Percentiles rank a stretch among this genome's conserved stretches.
Conservation (phyloP, 257 asterid species). For the Buddleja alternifolia region DNA sequence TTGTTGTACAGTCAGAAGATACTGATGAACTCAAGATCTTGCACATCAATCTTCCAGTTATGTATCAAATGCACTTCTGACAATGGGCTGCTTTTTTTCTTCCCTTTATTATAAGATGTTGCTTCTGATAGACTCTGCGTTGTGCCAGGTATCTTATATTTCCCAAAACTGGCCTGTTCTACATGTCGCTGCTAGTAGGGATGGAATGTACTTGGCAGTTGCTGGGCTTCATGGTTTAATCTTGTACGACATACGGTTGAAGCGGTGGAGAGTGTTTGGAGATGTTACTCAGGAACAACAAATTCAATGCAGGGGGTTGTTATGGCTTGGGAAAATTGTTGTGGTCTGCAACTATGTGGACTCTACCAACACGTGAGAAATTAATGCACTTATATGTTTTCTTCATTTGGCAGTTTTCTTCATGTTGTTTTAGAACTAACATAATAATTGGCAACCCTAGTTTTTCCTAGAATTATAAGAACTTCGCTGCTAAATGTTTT, state of each 20-base stretch:
- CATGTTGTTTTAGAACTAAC: conserved; percentile 26
- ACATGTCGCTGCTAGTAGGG: conserved; percentile 99
- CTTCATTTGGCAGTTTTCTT: conserved; percentile 21
- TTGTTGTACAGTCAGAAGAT: conserved; percentile 96
- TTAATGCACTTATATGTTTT: conserved; percentile 26
- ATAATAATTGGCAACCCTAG: conserved; percentile 1
- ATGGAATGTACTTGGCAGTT: conserved; percentile 97
- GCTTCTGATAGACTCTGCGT: conserved; percentile 43
- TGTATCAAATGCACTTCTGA: conserved; percentile 37
- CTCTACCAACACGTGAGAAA: conserved; percentile 77
- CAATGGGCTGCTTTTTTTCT: conserved; percentile 21
- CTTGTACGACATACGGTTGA: conserved; percentile 83
- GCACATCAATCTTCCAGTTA: conserved; percentile 98
- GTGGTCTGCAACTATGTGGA: conserved; percentile 94
- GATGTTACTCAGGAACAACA: conserved; percentile 97
- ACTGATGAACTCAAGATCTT: conserved; percentile 91
- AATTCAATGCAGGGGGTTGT: conserved; percentile 95
- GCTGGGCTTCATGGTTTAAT: conserved; percentile 97
- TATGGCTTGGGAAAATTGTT: conserved; percentile 97
- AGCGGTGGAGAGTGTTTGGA: conserved; percentile 98
- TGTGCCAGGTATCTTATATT: conserved; percentile 88
- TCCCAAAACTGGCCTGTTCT: conserved; percentile 98
- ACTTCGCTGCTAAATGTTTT: conserved; percentile 20
- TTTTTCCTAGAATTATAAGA: conserved; percentile 5
- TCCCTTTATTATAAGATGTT: conserved; percentile 21